Evolutionary conservation across 2,329 filamentous ascomycete genomes (phyloP), one percentile per base, ranked within the genome.

Genomic region (Exophiala alcalophila): DNA sequence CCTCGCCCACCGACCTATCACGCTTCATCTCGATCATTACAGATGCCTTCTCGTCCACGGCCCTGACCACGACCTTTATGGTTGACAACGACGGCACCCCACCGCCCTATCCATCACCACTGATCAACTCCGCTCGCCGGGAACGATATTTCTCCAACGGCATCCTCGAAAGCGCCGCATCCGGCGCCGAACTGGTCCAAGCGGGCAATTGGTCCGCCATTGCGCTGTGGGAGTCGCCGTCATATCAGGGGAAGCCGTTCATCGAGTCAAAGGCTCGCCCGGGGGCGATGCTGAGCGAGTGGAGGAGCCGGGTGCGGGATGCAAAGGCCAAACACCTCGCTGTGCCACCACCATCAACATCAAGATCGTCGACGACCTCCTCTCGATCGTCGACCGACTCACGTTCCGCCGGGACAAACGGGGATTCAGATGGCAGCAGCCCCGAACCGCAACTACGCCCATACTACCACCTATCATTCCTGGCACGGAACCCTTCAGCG

Each of bases 391-490:
- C 37, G 10, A 35, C 24, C 2, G 40, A 35, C n/a, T 25, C 40
- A 12, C 15, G 23, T 11, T 2, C 30, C 4, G 14, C 21, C 8
- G 26, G 23, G 14, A 29, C 41, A 5, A 38, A 34, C 15, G 33
- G 32, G 7, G 23, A 30, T 20, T n/a, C 26, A 21, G 28, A 32
- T n/a, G 15, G 30, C 16, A 32, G 19, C 10, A 40, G 21, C 30
- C 31, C n/a, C n/a, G 35, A 38, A 9, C 29, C 8, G 23, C 35
- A 26, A 20, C 37, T 50, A 23, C 42, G 42, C 5, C 50, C 49
- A 2, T 54, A 34, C 31, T 54, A 54, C 32, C 52, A 55, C 32
- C 40, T 55, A 14, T 52, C 47, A 7, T 53, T 55, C 35, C 45
- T 55, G 27, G 50, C 46, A 6, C 50, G 52, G 2, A 53, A 55